Base-by-base conservation (phyloP, 108 stramenopile genomes). In the Skeletonema costatum region DNA sequence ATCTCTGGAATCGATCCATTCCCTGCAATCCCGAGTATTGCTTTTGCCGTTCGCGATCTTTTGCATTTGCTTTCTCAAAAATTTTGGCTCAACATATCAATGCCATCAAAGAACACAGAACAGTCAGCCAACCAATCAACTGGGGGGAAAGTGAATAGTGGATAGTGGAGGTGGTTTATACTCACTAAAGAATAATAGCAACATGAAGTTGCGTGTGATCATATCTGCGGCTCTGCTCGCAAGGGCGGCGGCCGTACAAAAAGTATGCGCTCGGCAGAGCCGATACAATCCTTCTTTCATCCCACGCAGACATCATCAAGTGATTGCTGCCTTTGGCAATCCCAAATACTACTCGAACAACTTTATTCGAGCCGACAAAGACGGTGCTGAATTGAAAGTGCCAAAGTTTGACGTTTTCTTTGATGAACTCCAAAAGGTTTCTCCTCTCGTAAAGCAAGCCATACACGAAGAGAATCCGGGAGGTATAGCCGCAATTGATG, bases 361-460 rank as follows among this genome's bases (percentile, higher is more conserved):
- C 9, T 72, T 32, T 41, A 69, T 79, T 16, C 71, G 59, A 25
- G 48, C 73, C n/a, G 63, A 80, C 46, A 62, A 35, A 17, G 61
- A 78, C 5, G 83, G 83, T 17, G 75, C 70, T 25, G 14, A 30
- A 33, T 42, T 84, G 6, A 80, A 78, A 63, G 31, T 84, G 5
- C 83, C 83, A 5, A 78, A 84, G 32, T 84, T 71, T 66, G 78
- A 80, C 38, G 68, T 68, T 11, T 21, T 84, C 2, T 84, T 84
- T 32, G 65, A 61, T 38, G 76, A 78, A 17, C 75, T 80, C 12
- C 42, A 59, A 36, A 73, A 69, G 2, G 74, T 75, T 19, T 84
- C 83, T 13, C 81, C 81, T 14, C 30, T 82, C 14, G 81, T 77
- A 33, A 82, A 73, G 42, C 81, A 78, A 42, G 77, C 77, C 12